These are phyloP conservation scores for Cinchona pubescens DNA, from an alignment of 257 asterid species.

Conservation along the genomic window DNA sequence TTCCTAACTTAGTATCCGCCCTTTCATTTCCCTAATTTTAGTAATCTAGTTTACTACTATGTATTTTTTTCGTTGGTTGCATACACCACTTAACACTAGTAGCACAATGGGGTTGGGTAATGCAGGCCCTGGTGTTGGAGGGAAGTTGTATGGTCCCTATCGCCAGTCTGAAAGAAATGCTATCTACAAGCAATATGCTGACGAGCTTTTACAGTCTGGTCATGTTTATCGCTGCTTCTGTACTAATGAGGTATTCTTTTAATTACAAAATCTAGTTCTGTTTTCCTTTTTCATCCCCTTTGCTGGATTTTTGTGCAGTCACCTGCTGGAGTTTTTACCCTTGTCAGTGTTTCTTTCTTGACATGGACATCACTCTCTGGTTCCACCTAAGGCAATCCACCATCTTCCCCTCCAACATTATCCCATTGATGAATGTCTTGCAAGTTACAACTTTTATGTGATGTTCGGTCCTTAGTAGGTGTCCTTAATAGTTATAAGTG, in stretches of 20 bases:
- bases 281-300: not conserved
- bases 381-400: not conserved
- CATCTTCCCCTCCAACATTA: too few relatives aligned
- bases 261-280: not conserved
- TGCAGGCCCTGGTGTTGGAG: slow-evolving; percentile 86
- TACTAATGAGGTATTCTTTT: slow-evolving; percentile 57
- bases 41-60: not conserved
- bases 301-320: not conserved
- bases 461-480: not conserved
- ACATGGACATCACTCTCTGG: too few relatives aligned
- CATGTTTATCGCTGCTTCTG: slow-evolving; percentile 95
- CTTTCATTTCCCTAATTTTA: not conserved
- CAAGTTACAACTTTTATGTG: not conserved
- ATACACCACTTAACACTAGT: not conserved
- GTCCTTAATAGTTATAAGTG: not conserved
- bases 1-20: not conserved
- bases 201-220: slow-evolving; percentile 67
- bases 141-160: slow-evolving; percentile 83
- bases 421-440: too few relatives aligned
- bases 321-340: not conserved
- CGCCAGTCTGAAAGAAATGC: slow-evolving; percentile 90
- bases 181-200: slow-evolving; percentile 79
- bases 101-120: not conserved
- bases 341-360: too few relatives aligned
- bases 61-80: not conserved